phyloP scores from a whole-genome alignment of 306 rosid genomes.

The Prunus salicina region DNA sequence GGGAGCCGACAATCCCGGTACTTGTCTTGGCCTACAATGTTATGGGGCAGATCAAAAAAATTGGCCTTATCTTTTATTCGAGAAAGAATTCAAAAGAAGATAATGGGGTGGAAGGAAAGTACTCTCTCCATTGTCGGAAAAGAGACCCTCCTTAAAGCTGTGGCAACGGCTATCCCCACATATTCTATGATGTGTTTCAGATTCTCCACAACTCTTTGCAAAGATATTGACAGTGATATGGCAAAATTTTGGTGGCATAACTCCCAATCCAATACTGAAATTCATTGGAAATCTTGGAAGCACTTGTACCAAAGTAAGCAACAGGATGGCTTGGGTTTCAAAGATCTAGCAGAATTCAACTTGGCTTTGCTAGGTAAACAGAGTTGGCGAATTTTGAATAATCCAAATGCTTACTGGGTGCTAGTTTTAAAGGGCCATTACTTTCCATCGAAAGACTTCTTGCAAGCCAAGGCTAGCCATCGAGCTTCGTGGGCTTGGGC shows the following conservation, averaged over 20 bases:
- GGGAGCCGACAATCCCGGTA: neutral
- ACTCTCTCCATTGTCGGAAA: no score
- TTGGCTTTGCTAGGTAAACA: neutral
- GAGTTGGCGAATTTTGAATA: neutral
- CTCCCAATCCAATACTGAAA: no score
- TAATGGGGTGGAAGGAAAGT: no score
- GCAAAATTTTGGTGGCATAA: neutral
- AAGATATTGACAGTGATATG: neutral
- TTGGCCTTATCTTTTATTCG: no score
- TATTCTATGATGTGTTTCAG: no score
- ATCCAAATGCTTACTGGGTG: neutral
- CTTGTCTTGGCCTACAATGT: neutral
- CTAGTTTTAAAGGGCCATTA: neutral
- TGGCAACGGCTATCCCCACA: no score
- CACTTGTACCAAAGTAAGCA: no score
- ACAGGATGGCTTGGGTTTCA: neutral
- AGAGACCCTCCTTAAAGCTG: neutral
- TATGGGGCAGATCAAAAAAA: neutral
- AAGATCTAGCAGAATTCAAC: neutral
- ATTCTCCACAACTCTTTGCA: neutral
- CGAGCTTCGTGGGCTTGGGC: neutral
- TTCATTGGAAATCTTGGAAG: no score
- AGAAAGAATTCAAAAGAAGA: no score
- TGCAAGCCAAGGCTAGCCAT: neutral
- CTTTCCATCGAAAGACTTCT: neutral